Conservation (phyloP, 768 basidiomycete species). For the Termitomyces eurrhizus region DNA sequence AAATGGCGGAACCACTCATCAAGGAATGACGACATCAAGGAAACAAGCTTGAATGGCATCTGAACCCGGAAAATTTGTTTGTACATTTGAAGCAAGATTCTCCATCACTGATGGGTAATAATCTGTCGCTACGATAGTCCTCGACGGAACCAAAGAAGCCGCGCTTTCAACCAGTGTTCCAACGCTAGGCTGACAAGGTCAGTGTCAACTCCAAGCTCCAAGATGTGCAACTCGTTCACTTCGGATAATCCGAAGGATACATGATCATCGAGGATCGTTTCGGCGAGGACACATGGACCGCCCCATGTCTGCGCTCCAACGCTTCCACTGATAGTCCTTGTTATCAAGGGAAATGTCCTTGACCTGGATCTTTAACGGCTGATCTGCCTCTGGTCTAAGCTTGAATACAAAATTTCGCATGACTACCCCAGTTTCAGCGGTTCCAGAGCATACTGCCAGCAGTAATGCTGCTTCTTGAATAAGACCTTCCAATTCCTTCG, state of each 20-base stretch:
- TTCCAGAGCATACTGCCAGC: conserved; percentile 61
- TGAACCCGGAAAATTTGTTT: conserved; percentile 42
- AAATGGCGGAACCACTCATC: conserved; percentile 18
- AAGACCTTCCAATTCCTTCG: conserved; percentile 30
- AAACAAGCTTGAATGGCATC: conserved; percentile 16
- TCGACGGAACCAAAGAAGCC: not conserved
- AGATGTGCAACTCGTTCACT: conserved; percentile 34
- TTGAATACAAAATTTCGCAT: conserved; percentile 50
- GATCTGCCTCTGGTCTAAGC: conserved; percentile 10
- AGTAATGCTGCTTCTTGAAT: conserved; percentile 55
- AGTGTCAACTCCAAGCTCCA: conserved; percentile 85
- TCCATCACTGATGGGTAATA: conserved; percentile 69
- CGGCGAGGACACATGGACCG: conserved; percentile 74
- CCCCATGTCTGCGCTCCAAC: conserved; percentile 92
- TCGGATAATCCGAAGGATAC: conserved; percentile 39
- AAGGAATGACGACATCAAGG: conserved; percentile 52
- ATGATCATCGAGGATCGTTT: conserved; percentile 62
- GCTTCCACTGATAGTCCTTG: conserved; percentile 52
- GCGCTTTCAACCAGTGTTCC: conserved; percentile 39
- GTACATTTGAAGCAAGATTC: conserved; percentile 64
- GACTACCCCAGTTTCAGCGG: conserved; percentile 57
- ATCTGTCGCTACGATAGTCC: conserved; percentile 63
- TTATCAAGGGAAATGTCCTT: conserved; percentile 70
- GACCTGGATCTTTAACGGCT: conserved; percentile 37
- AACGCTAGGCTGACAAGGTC: conserved; percentile 70